Evolutionary conservation across 352 stramenopile species (phyloP), one percentile per base, ranked within the genome.

Genomic region (Globisporangium uncinulatum): DNA sequence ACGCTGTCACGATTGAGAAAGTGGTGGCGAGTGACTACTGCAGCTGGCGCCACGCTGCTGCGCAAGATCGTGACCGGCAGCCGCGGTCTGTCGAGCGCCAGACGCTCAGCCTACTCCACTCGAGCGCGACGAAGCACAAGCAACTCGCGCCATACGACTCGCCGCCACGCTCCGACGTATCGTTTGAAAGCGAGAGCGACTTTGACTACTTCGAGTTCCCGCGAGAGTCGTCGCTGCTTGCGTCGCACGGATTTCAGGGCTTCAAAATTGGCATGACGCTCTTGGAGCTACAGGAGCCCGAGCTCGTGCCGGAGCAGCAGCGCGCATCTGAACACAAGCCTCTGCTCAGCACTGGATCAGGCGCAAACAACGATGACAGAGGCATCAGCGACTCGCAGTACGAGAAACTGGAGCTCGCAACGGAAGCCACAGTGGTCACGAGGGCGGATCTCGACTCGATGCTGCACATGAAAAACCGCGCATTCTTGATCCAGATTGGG

Each of bases 1-100:
- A 17, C 1, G 51, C 58, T 9, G 45, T 50, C 4, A 13, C 43
- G 3, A 20, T 62, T 8, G 57, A 67, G 55, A 64, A 59, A 41
- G 50, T 70, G 36, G 60, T 70, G 7, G 61, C 64, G 21, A 70
- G 64, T 17, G 61, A 70, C 60, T 70, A 68, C 32, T 70, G 60
- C 48, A 60, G 51, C 37, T 67, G 64, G 64, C 51, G 56, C 10
- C 24, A 51, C 13, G 42, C 45, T 11, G 42, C 45, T 8, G 48
- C 20, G 15, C 57, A 19, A 15, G 21, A 31, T 1, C 41, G 39
- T 19, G 34, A 56, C 8, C n/a, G 20, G n/a, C 29, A 55, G 34
- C 43, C 43, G 2, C 17, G 46, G 37, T 21, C 46, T 17, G 21
- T 55, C 7, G 55, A 36, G 34, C n/a, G 37, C n/a, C 36, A 50